Percentiles rank a stretch among this genome's conserved stretches.
These are phyloP conservation scores for Botryotinia narcissicola DNA, from an alignment of 2,329 filamentous ascomycete species.

Conservation along the genomic window DNA sequence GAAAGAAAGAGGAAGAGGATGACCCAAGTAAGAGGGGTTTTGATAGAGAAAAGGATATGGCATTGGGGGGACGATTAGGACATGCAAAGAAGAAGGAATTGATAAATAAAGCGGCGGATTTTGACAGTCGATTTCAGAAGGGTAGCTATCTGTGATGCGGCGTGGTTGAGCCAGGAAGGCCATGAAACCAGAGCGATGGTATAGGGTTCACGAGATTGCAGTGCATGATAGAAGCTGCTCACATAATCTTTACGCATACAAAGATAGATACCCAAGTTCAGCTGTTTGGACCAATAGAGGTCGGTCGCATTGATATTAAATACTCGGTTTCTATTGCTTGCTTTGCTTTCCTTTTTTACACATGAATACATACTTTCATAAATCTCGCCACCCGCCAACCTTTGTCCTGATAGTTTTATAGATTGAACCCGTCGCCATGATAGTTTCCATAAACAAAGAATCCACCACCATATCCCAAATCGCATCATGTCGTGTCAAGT, in stretches of 20 bases:
- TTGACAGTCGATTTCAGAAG: slow-evolving; percentile 51
- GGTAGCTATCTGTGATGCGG: slow-evolving; percentile 50
- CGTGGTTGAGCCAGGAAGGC: neutral
- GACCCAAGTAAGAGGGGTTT: slow-evolving; percentile 88
- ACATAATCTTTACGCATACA: neutral
- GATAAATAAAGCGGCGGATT: slow-evolving; percentile 74
- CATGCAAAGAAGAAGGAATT: slow-evolving; percentile 73
- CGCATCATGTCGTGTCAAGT: neutral
- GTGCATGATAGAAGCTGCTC: neutral
- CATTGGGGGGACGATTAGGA: slow-evolving; percentile 67
- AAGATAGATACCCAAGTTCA: neutral
- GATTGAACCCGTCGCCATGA: neutral
- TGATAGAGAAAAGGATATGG: slow-evolving; percentile 93
- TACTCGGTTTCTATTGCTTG: neutral
- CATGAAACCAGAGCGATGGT: neutral
- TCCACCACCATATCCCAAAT: neutral
- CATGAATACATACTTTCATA: neutral
- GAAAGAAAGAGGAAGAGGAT: slow-evolving; percentile 60
- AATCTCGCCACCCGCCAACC: neutral
- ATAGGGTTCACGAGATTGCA: neutral
- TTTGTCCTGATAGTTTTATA: neutral
- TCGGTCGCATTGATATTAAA: neutral
- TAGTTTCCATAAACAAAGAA: neutral
- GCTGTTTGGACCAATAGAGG: neutral
- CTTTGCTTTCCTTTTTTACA: neutral